Evolutionary conservation across 345 rosid genomes (phyloP).

Genomic region (Arabis alpina): DNA sequence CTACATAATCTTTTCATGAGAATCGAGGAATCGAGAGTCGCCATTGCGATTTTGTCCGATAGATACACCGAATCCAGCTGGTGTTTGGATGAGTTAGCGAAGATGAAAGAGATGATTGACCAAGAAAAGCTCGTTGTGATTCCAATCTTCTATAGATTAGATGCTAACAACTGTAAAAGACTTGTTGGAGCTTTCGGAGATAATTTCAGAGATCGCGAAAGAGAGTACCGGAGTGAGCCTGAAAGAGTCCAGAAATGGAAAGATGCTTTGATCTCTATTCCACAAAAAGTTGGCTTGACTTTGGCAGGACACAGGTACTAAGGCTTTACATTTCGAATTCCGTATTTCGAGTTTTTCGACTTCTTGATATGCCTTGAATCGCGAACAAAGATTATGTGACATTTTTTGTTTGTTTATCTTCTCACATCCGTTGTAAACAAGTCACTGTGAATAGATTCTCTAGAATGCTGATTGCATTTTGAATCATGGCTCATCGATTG

Average conservation of each 20-base stretch:
- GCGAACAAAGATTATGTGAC: no score
- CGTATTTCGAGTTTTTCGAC: no score
- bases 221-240: constrained; percentile 18
- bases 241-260: constrained; percentile 30
- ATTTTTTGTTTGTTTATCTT: no score
- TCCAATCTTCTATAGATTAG: constrained; percentile 26
- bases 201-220: constrained; percentile 10
- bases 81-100: constrained; percentile 35
- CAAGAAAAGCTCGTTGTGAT: constrained; percentile 9
- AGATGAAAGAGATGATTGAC: constrained; percentile 21
- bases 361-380: no score
- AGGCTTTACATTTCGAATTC: background rate
- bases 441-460: no score
- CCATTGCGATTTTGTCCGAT: constrained; percentile 22
- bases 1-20: constrained; percentile 24
- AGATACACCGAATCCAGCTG: constrained; percentile 25
- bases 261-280: constrained; percentile 26
- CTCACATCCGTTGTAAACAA: no score
- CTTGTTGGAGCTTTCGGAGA: constrained; percentile 28
- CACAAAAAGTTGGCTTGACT: constrained; percentile 13
- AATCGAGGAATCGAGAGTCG: constrained; percentile 31
- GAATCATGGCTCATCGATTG: no score
- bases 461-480: no score
- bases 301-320: constrained; percentile 3
- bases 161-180: constrained; percentile 12